These are phyloP conservation scores for Phialophora tarda DNA, from an alignment of 2,329 filamentous ascomycete species.

Conservation along the genomic window DNA sequence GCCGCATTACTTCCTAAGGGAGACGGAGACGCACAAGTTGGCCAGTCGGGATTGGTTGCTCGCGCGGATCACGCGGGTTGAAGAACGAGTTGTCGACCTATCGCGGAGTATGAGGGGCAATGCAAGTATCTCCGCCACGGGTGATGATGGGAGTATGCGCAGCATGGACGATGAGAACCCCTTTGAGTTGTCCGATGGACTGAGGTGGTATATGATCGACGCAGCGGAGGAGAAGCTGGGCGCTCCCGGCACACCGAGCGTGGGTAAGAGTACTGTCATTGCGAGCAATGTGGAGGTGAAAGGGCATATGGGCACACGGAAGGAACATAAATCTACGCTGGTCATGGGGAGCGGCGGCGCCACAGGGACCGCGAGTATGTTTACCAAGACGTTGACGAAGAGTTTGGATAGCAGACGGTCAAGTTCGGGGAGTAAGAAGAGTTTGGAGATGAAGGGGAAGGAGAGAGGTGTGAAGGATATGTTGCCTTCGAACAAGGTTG, in stretches of 20 bases:
- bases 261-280: conserved; percentile 89
- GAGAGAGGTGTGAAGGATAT: conserved; percentile 28
- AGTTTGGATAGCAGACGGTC: conserved; percentile 90
- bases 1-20: conserved; percentile 94
- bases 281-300: conserved; percentile 85
- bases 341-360: conserved; percentile 38
- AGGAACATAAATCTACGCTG: conserved; percentile 32
- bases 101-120: conserved; percentile 66
- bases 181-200: conserved; percentile 91
- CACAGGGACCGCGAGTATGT: conserved; percentile 56
- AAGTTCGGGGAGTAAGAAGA: conserved; percentile 83
- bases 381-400: conserved; percentile 79
- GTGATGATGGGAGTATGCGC: conserved; percentile 55
- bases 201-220: conserved; percentile 96
- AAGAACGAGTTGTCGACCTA: conserved; percentile 91
- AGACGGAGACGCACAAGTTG: conserved; percentile 86
- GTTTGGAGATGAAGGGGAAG: conserved; percentile 45
- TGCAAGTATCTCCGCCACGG: conserved; percentile 47
- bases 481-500: conserved; percentile 21
- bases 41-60: conserved; percentile 93
- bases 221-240: conserved; percentile 90
- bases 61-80: conserved; percentile 85
- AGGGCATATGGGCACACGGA: conserved; percentile 59
- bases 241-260: conserved; percentile 87
- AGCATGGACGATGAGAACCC: conserved; percentile 89